Evolutionary conservation across 305 asterid species (phyloP).

Genomic region (Andrographis paniculata): DNA sequence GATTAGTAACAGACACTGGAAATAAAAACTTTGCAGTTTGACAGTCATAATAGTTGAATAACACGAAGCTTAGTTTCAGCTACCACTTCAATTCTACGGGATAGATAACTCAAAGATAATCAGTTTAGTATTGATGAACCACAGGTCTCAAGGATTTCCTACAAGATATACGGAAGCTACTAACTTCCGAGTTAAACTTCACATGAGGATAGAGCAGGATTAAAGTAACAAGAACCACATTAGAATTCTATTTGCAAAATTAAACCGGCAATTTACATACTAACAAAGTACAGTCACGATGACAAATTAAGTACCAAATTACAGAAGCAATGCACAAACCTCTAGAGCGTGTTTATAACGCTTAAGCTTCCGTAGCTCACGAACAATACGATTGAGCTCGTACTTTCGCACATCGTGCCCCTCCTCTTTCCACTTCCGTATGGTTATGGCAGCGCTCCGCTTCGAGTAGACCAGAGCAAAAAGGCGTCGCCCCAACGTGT

Average conservation of each 20-base stretch:
- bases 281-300: no score
- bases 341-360: slow-evolving; percentile 87
- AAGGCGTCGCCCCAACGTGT: slow-evolving; percentile 66
- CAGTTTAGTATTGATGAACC: no score
- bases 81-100: no score
- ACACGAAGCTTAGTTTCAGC: no score
- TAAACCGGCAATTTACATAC: neutral
- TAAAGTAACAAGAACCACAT: no score
- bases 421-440: slow-evolving; percentile 81
- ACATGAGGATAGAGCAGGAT: neutral
- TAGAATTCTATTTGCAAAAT: no score
- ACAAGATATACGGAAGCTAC: neutral
- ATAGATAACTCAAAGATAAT: no score
- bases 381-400: slow-evolving; percentile 77
- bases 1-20: no score
- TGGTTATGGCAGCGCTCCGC: slow-evolving; percentile 69
- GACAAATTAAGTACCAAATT: no score
- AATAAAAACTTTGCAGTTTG: no score
- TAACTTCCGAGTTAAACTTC: neutral
- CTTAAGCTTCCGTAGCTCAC: slow-evolving; percentile 71
- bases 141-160: no score
- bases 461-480: slow-evolving; percentile 54
- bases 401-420: slow-evolving; percentile 62
- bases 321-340: slow-evolving; percentile 32
- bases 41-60: no score